Evolutionary conservation across 345 rosid genomes (phyloP).

Genomic region (Lepidium didymum): DNA sequence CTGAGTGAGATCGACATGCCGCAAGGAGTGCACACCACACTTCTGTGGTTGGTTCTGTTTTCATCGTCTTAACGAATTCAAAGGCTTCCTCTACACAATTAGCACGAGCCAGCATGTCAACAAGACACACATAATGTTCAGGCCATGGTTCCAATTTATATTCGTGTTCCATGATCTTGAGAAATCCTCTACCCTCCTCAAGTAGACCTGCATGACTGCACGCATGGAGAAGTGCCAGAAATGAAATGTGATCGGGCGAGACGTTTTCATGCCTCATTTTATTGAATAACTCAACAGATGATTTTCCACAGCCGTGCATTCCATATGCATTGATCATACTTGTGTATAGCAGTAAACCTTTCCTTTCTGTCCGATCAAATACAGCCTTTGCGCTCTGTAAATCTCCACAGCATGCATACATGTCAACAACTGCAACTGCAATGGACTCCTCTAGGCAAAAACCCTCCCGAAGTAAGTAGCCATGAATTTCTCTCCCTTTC

Average conservation of each 20-base stretch:
- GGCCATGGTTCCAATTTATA: constrained; percentile 81
- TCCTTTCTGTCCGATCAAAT: constrained; percentile 36
- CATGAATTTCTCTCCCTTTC: constrained; percentile 76
- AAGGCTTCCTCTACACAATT: constrained; percentile 64
- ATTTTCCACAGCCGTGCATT: constrained; percentile 72
- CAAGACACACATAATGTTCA: constrained; percentile 72
- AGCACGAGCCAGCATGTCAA: constrained; percentile 84
- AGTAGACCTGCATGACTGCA: constrained; percentile 84
- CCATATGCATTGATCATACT: constrained; percentile 78
- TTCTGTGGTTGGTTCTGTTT: constrained; percentile 56
- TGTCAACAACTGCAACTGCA: constrained; percentile 61
- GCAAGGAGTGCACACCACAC: constrained; percentile 86
- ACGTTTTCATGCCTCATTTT: constrained; percentile 40
- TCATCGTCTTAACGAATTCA: constrained; percentile 59
- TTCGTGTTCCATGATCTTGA: constrained; percentile 52
- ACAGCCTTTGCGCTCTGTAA: constrained; percentile 46
- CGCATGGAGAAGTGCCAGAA: constrained; percentile 69
- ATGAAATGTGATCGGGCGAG: constrained; percentile 65
- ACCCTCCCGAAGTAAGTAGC: constrained; percentile 49
- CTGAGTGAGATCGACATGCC: constrained; percentile 70
- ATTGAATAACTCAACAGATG: constrained; percentile 50
- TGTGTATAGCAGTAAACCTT: constrained; percentile 56
- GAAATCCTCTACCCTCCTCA: constrained; percentile 52
- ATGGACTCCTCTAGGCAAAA: constrained; percentile 50
- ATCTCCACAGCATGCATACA: constrained; percentile 78